Evolutionary conservation across 768 basidiomycete species (phyloP).

Genomic region (Boletales sp.): DNA sequence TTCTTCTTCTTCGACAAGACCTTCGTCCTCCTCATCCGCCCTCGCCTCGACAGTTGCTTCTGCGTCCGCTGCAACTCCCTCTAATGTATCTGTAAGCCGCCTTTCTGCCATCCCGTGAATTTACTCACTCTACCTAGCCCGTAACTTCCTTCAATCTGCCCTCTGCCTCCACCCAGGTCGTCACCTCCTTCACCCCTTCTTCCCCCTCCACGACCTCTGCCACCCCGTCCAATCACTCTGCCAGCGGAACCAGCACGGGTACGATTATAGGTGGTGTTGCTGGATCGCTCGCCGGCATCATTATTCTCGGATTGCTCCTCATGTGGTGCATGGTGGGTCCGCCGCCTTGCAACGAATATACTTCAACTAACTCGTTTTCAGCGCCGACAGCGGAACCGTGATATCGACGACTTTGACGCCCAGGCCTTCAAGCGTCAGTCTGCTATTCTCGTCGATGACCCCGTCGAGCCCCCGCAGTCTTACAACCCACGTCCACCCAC

Average conservation of each 20-base stretch:
- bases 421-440: slow-evolving; percentile 62
- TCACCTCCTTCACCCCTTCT: background rate
- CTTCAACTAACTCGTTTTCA: slow-evolving; percentile 16
- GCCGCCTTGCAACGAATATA: background rate
- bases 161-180: background rate
- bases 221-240: slow-evolving; percentile 32
- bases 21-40: slow-evolving; percentile 6
- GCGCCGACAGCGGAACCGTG: slow-evolving; percentile 41
- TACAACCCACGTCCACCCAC: slow-evolving; percentile 59
- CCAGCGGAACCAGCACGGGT: slow-evolving; percentile 31
- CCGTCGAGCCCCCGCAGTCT: slow-evolving; percentile 35
- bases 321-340: slow-evolving; percentile 46
- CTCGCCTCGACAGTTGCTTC: slow-evolving; percentile 1
- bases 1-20: slow-evolving; percentile 1
- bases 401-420: slow-evolving; percentile 47
- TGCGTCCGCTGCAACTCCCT: background rate
- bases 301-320: slow-evolving; percentile 36
- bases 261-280: slow-evolving; percentile 40
- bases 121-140: background rate
- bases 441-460: slow-evolving; percentile 55
- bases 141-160: background rate
- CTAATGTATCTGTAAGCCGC: slow-evolving; percentile 18
- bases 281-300: slow-evolving; percentile 44
- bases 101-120: background rate
- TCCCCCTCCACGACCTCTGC: slow-evolving; percentile 10